Percentiles rank a stretch among this genome's conserved stretches.
Evolutionary conservation across 768 basidiomycete genomes (phyloP).

Genomic region (Rubroboletus pulcherrimus): DNA sequence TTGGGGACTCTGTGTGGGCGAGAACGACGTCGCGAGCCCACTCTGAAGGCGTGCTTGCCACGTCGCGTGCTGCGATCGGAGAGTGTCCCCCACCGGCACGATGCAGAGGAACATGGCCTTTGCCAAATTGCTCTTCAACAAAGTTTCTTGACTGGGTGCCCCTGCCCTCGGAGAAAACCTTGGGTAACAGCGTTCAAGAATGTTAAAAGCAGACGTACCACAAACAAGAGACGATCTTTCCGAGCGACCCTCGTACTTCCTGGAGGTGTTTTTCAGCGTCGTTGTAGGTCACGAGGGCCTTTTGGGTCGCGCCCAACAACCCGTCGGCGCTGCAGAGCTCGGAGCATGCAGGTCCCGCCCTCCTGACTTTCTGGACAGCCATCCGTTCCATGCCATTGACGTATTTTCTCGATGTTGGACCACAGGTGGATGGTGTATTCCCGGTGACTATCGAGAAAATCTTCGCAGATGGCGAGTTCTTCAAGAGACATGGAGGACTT

Average conservation of each 20-base stretch:
- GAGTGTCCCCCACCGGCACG: conserved; percentile 10
- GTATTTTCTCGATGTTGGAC: conserved; percentile 5
- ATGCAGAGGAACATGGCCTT: conserved; percentile 6
- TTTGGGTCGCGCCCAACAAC: conserved; percentile 4
- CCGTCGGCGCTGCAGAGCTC: conserved; percentile 6
- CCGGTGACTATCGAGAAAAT: conserved; percentile 9
- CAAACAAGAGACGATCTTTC: background rate
- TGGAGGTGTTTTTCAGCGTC: conserved; percentile 6
- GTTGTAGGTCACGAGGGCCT: conserved; percentile 4
- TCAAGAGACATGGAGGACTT: conserved; percentile 7
- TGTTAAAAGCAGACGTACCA: background rate
- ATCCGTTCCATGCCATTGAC: background rate
- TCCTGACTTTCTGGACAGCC: background rate
- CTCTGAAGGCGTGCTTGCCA: conserved; percentile 15
- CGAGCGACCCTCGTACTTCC: conserved; percentile 2
- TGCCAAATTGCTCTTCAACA: conserved; percentile 8
- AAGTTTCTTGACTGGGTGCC: background rate
- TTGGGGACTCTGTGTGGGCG: background rate
- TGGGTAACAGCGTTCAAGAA: background rate
- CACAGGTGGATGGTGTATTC: conserved; percentile 10
- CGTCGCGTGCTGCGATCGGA: conserved; percentile 9
- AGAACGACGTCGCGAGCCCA: background rate
- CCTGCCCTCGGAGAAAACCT: background rate
- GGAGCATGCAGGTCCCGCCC: conserved; percentile 5
- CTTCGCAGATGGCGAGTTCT: conserved; percentile 15